Conservation (phyloP, 2,329 filamentous ascomycete species). For the Paramyrothecium roridum region DNA sequence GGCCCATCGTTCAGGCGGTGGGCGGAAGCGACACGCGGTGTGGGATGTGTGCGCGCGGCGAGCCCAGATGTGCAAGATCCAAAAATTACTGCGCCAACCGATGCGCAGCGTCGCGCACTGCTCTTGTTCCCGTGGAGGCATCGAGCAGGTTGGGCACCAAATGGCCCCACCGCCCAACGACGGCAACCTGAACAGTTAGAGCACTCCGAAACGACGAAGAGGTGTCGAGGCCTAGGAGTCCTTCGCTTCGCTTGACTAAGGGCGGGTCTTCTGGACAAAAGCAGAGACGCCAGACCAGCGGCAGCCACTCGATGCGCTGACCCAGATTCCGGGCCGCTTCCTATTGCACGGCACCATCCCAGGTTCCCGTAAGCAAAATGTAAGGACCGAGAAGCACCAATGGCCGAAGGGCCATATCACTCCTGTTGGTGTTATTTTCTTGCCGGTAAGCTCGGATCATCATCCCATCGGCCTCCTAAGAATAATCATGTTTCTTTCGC, state of each 20-base stretch:
- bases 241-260: too few species aligned
- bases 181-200: too few species aligned
- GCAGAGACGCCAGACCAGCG: neutral
- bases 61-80: neutral
- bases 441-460: neutral
- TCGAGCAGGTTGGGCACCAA: slow-evolving; percentile 13
- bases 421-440: neutral
- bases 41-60: neutral
- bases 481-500: neutral
- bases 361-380: neutral
- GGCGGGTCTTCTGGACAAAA: too few species aligned
- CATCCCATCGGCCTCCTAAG: neutral
- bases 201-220: too few species aligned
- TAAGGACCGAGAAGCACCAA: neutral
- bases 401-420: neutral
- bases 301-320: neutral
- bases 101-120: neutral
- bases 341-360: neutral
- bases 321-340: neutral
- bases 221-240: too few species aligned
- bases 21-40: slow-evolving; percentile 1
- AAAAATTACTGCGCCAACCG: neutral
- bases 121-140: neutral
- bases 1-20: neutral
- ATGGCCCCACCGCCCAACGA: slow-evolving; percentile 7